phyloP scores from a whole-genome alignment of 164 flowering plant species.

The grape (Vitis vinifera) region ASM3070453v1 NC_081814.1:5682001-5682500 shows the following conservation, averaged over 20 bases:
- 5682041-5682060: neutral
- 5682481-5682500: slow-evolving; percentile 38
- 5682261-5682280: slow-evolving; percentile 53
- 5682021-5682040: slow-evolving; percentile 32
- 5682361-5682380: slow-evolving; percentile 75
- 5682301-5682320: slow-evolving; percentile 57
- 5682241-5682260: slow-evolving; percentile 48
- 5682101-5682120: slow-evolving; percentile 32
- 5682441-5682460: slow-evolving; percentile 44
- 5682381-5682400: slow-evolving; percentile 57
- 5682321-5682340: slow-evolving; percentile 41
- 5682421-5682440: slow-evolving; percentile 42
- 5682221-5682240: slow-evolving; percentile 59
- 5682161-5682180: slow-evolving; percentile 58
- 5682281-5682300: slow-evolving; percentile 65
- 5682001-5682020: slow-evolving; percentile 61
- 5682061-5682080: slow-evolving; percentile 26
- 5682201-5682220: slow-evolving; percentile 55
- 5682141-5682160: slow-evolving; percentile 28
- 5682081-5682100: slow-evolving; percentile 39
- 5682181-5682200: slow-evolving; percentile 69
- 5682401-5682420: slow-evolving; percentile 50
- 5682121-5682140: slow-evolving; percentile 38
- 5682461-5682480: slow-evolving; percentile 55
- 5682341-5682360: slow-evolving; percentile 61